Conservation (phyloP, 2,329 filamentous ascomycete species). For the Pezicula rhizophila region DNA sequence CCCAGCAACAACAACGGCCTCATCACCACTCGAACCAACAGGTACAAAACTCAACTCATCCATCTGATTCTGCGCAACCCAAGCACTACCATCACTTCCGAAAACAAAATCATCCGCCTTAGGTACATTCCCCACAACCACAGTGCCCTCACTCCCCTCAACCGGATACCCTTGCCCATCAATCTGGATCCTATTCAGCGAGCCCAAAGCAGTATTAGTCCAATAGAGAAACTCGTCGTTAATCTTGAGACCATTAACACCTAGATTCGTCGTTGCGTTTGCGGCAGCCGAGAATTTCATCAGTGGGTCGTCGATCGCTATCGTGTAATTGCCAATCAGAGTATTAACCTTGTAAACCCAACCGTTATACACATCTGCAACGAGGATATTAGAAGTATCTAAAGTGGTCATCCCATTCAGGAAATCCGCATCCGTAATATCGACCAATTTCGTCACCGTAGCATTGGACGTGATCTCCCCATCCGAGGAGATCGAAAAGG, state of each 20-base stretch:
- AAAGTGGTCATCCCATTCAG: slow-evolving; percentile 22
- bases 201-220: slow-evolving; percentile 19
- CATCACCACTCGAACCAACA: background rate
- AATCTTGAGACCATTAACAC: slow-evolving; percentile 24
- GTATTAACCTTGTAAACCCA: slow-evolving; percentile 19
- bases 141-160: background rate
- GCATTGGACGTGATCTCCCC: background rate
- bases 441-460: slow-evolving; percentile 14
- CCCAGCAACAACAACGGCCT: slow-evolving; percentile 6
- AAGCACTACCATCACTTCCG: slow-evolving; percentile 7
- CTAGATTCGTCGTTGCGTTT: slow-evolving; percentile 9
- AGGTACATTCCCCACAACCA: slow-evolving; percentile 6
- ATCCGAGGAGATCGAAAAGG: slow-evolving; percentile 4
- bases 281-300: slow-evolving; percentile 10
- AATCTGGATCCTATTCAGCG: slow-evolving; percentile 16
- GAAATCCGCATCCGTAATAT: slow-evolving; percentile 18
- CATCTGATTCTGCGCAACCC: slow-evolving; percentile 8
- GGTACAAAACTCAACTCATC: slow-evolving; percentile 7
- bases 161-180: slow-evolving; percentile 8
- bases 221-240: slow-evolving; percentile 19
- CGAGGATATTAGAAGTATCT: slow-evolving; percentile 13
- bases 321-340: slow-evolving; percentile 15
- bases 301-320: slow-evolving; percentile 19
- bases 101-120: slow-evolving; percentile 13
- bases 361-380: slow-evolving; percentile 18